Conservation (phyloP, 345 rosid genomes). For the Murraya paniculata region DNA sequence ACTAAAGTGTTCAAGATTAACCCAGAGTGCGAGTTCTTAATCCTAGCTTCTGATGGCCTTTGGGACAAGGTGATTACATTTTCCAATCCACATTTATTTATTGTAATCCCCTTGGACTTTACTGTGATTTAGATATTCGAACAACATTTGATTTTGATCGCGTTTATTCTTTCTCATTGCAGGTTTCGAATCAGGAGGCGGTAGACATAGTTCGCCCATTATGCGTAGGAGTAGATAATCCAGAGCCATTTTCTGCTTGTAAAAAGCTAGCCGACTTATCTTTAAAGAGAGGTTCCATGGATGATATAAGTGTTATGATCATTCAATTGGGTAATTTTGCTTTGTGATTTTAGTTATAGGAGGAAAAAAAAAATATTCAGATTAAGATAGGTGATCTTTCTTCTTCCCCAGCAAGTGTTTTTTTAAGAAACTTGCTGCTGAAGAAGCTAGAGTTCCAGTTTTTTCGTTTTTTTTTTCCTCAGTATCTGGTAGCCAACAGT, state of each 20-base stretch:
- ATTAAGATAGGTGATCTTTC: neutral
- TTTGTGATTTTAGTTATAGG: neutral
- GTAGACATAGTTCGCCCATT: constrained; percentile 62
- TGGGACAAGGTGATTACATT: constrained; percentile 72
- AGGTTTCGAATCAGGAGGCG: constrained; percentile 85
- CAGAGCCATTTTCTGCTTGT: constrained; percentile 48
- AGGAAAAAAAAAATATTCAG: neutral
- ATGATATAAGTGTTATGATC: constrained; percentile 73
- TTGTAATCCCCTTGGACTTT: neutral
- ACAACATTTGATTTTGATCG: neutral
- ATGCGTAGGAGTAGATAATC: constrained; percentile 38
- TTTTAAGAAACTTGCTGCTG: constrained; percentile 10
- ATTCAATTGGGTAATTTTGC: constrained; percentile 43
- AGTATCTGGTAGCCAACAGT: neutral
- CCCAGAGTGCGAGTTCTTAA: constrained; percentile 67
- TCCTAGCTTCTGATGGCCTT: constrained; percentile 84
- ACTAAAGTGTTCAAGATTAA: constrained; percentile 44
- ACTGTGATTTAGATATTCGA: neutral
- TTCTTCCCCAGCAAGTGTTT: constrained; percentile 16
- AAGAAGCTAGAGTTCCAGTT: neutral
- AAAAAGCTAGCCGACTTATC: constrained; percentile 70
- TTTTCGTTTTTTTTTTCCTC: neutral
- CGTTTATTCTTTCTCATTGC: constrained; percentile 1
- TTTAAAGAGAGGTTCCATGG: constrained; percentile 54
- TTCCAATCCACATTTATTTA: neutral